Base-by-base conservation (phyloP, 192 early-diverging fungal species). In the Backusella tarrabulga region DNA sequence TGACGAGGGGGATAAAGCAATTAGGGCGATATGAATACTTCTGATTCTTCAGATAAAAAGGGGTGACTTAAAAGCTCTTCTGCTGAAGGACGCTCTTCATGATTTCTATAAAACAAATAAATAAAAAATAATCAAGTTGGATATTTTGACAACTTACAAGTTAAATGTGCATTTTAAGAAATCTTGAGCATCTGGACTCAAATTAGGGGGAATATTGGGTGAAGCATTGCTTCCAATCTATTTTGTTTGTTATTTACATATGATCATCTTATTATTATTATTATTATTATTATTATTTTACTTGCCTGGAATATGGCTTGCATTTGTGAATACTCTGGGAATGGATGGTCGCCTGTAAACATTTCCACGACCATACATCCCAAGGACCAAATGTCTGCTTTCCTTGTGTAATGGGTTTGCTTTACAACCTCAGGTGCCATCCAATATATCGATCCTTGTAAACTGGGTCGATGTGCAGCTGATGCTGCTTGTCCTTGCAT, bases 391-490 rank as follows among this genome's bases (percentile, higher is more conserved):
- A 97, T 94, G 78, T 97, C 95, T 29, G 94, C 95, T 87, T 97
- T 98, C 73, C 91, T 88, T 8, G 95, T 95, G 79, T 98, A 98
- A 40, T 93, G 91, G 4, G 93, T 95, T 81, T 95, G 93, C 81
- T 95, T 94, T 68, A 97, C 94, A 6, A 98, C 96, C 84, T 98
- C 98, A 26, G 97, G 98, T n/a, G 98, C 97, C 97, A 98, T 98
- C 98, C 76, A 71, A 72, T 21, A 95, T 34, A 98, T 92, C 0
- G 96, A 96, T 1, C 98, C 98, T 86, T 98, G 96, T 73, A 99
- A 80, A 54, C 96, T 97, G 73, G 85, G 94, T 60, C 92, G 83
- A 17, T 88, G 86, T 15, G 84, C 81, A 41, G 73, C 84, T 63
- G 81, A 83, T 79, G 69, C 79, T 4, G 78, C 78, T 23, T 85